Base-by-base conservation (phyloP, 305 asterid genomes). In the Salvia sclarea region DNA sequence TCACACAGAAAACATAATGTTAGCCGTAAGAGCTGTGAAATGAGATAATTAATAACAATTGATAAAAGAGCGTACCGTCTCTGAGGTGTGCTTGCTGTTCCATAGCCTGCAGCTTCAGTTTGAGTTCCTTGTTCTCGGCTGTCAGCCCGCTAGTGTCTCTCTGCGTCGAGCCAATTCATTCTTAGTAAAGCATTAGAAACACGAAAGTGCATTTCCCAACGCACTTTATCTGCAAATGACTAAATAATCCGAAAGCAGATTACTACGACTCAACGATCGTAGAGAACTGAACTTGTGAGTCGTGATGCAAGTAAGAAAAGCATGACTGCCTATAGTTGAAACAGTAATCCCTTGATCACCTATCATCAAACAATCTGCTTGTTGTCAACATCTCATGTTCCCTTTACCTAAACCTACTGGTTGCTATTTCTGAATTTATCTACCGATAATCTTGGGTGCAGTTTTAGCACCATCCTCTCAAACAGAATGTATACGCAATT, bases 31-130 rank as follows among this genome's bases (percentile, higher is more conserved):
- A 11, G 3, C 11, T 12, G 44, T 38, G n/a, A 48, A 3, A 37
- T 9, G 31, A 47, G 12, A 37, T 11, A 20, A 3, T n/a, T n/a
- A 22, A 52, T 17, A 2, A 25, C 2, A 25, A 25, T 28, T 22
- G 33, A 28, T 43, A 25, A 18, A 33, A 43, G 50, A 13, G 18
- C 79, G 17, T 92, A 92, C 97, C 98, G 59, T 92, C 97, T 81
- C 95, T 80, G 72, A 92, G 98, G 80, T 86, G 95, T 38, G 97
- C 94, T 84, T 88, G 87, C 65, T 92, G 90, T 73, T 90, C 98
- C 82, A 92, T 71, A 56, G 98, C 93, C 68, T 92, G 87, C 75
- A 93, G 59, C 71, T 90, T 88, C 76, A 93, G 78, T 73, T 88
- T 90, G 73, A 93, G 95, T 72, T 92, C 96, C 79, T 86, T 92